These are phyloP conservation scores for Citrullus amarus DNA, from an alignment of 306 rosid genomes.

Conservation along the genomic window DNA sequence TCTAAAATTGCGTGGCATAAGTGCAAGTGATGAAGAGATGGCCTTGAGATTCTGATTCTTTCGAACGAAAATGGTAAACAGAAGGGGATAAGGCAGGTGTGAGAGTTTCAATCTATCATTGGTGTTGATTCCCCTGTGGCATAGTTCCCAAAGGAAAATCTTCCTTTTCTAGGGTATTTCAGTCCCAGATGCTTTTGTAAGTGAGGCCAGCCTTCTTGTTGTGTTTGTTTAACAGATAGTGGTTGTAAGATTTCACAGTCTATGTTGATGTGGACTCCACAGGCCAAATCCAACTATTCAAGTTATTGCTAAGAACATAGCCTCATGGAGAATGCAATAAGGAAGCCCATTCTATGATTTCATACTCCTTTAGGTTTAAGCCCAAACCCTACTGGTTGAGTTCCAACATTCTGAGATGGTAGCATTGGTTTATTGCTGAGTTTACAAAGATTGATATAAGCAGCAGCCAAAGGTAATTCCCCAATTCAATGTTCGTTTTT, in stretches of 20 bases:
- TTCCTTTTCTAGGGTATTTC: not conserved
- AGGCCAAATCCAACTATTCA: no score
- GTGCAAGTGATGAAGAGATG: not conserved
- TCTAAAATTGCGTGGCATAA: not conserved
- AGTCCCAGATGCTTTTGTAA: not conserved
- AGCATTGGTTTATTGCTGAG: not conserved
- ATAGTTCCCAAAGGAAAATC: not conserved
- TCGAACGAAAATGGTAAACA: not conserved
- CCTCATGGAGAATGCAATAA: no score
- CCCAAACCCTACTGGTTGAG: no score
- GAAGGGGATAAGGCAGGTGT: not conserved
- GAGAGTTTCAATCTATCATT: not conserved
- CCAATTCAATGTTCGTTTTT: not conserved
- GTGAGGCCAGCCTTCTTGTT: not conserved
- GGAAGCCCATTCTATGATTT: no score
- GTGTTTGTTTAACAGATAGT: not conserved
- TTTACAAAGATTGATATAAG: not conserved
- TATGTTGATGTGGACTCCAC: no score
- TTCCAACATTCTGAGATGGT: no score
- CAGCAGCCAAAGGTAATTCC: not conserved
- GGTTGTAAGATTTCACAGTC: not conserved
- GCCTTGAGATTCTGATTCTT: not conserved
- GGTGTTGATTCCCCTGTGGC: not conserved
- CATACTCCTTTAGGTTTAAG: no score
- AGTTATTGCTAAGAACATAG: no score